phyloP scores from a whole-genome alignment of 768 basidiomycete species.

The Xerocomellus intermedius region DNA sequence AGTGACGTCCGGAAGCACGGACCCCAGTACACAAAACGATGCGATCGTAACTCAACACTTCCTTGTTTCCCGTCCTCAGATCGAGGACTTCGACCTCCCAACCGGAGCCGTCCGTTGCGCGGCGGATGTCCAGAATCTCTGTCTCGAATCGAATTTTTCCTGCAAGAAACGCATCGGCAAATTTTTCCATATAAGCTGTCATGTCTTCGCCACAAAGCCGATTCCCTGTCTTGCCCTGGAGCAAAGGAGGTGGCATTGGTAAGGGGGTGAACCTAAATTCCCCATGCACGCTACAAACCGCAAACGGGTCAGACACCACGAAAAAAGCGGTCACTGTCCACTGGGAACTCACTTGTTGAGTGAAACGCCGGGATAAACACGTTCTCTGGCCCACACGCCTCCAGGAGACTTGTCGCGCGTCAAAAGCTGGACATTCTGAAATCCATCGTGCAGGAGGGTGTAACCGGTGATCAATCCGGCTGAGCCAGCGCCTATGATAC shows the following conservation, averaged over 20 bases:
- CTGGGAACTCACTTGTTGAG: constrained; percentile 55
- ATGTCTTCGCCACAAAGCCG: constrained; percentile 55
- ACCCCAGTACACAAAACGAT: constrained; percentile 63
- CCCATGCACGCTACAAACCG: constrained; percentile 51
- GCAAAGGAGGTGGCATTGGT: constrained; percentile 46
- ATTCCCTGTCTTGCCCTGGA: constrained; percentile 37
- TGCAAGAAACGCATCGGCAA: constrained; percentile 45
- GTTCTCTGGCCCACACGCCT: constrained; percentile 57
- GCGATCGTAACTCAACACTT: constrained; percentile 42
- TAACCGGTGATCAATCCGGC: constrained; percentile 61
- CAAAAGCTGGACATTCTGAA: constrained; percentile 51
- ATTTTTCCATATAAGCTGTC: constrained; percentile 54
- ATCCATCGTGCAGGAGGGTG: constrained; percentile 55
- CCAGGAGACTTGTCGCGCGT: constrained; percentile 54
- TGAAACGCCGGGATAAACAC: constrained; percentile 54
- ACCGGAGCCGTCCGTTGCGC: constrained; percentile 25
- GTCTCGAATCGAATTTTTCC: constrained; percentile 45
- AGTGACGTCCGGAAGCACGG: constrained; percentile 16
- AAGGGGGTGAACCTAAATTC: constrained; percentile 59
- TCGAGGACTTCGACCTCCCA: constrained; percentile 49
- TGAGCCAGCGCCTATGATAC: constrained; percentile 57
- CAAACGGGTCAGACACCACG: not conserved
- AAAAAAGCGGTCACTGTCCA: too few species aligned
- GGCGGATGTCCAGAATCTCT: constrained; percentile 47
- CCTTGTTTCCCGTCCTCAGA: constrained; percentile 16